Conservation (phyloP, 2,329 filamentous ascomycete species). For the Colletotrichum trifolii region DNA sequence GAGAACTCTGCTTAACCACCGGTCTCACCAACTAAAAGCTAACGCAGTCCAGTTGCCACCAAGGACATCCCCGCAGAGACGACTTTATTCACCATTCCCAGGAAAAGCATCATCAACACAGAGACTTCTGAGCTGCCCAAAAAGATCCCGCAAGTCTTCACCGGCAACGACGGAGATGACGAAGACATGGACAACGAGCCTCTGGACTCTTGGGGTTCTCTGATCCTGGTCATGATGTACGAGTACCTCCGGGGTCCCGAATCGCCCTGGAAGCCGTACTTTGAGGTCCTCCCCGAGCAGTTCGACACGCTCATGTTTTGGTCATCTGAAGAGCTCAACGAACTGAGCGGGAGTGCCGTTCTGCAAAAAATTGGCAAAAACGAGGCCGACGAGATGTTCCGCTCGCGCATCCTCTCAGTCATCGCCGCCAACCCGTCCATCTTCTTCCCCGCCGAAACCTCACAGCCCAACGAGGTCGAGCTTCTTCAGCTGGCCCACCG, state of each 20-base stretch:
- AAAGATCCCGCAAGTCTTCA: constrained; percentile 66
- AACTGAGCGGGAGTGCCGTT: constrained; percentile 83
- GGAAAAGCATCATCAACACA: constrained; percentile 75
- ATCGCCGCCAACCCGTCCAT: constrained; percentile 57
- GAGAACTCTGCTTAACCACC: constrained; percentile 34
- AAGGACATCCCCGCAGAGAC: constrained; percentile 78
- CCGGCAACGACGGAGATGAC: constrained; percentile 45
- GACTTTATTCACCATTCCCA: constrained; percentile 83
- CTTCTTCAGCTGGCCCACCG: constrained; percentile 72
- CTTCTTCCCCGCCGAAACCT: constrained; percentile 55
- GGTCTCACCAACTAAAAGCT: background rate
- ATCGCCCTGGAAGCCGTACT: constrained; percentile 83
- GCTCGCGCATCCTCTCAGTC: constrained; percentile 61
- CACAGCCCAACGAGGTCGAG: constrained; percentile 53
- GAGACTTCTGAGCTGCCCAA: constrained; percentile 76
- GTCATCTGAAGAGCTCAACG: constrained; percentile 73
- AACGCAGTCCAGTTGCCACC: constrained; percentile 68
- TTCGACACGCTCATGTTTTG: constrained; percentile 96
- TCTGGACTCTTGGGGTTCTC: constrained; percentile 65
- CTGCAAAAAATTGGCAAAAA: constrained; percentile 79
- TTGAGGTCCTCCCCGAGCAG: constrained; percentile 74
- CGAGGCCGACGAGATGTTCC: constrained; percentile 77
- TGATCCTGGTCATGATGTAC: constrained; percentile 84
- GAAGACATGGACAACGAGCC: constrained; percentile 49
- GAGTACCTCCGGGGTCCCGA: constrained; percentile 69